Base-by-base conservation (phyloP, 192 early-diverging fungal species). In the Geranomyces michiganensis region DNA sequence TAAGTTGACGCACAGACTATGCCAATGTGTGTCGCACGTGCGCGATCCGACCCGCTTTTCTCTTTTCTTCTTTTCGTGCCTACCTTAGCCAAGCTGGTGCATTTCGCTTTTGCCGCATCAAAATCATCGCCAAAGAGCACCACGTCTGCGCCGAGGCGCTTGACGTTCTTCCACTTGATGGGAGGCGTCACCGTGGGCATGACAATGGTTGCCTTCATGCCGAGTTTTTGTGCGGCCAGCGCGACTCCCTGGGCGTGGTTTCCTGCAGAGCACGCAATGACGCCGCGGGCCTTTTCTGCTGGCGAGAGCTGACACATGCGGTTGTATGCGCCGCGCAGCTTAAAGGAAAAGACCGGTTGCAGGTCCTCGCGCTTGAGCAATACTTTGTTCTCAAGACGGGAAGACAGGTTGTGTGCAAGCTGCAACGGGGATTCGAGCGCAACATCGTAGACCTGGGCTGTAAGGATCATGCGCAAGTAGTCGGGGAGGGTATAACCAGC, bases 191-290 rank as follows among this genome's bases (percentile, higher is more conserved):
- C 89, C 3, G 89, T 48, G 10, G 97, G 97, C 97, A 99, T 99
- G n/a, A 99, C 94, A 62, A 99, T 99, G 22, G 89, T 95, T 0
- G 97, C 94, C 58, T 87, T 88, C 66, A 99, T 92, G 12, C 93
- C 94, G 82, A 99, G 78, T 60, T 93, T 88, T 72, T 93, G 90
- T 9, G 97, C 96, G 12, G 95, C 90, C 66, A 93, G 83, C 12
- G 97, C 97, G 9, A 98, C 96, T 24, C 84, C 84, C 79, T 98
- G 97, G 15, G 97, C 96, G 75, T 99, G 96, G 82, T 99, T 99
- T 22, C 93, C 94, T n/a, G 96, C 96, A 56, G 94, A 96, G 73
- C 95, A 97, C 3, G 94, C 94, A 66, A 98, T 92, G 41, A 99
- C 94, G 7, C 97, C 97, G 15, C 82, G 78, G n/a, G 73, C 71